Evolutionary conservation across 202 grass and related monocot species (phyloP).

Genomic region (Hordeum pubiflorum): DNA sequence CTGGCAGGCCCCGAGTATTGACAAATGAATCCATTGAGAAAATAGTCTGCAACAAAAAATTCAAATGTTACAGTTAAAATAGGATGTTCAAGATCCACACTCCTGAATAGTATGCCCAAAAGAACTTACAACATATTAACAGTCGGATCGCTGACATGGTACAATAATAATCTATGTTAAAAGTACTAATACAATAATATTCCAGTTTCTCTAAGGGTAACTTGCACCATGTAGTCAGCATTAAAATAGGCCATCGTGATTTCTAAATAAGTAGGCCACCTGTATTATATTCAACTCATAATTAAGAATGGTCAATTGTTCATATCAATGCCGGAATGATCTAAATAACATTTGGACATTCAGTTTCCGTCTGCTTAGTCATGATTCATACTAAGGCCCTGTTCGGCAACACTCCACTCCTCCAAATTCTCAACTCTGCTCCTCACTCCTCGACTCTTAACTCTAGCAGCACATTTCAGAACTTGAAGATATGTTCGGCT

Average conservation of each 20-base stretch:
- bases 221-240: background rate
- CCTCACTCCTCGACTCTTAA: too few relatives aligned
- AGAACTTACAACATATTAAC: background rate
- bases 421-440: too few relatives aligned
- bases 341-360: background rate
- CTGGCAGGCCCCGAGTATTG: constrained; percentile 61
- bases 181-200: background rate
- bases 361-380: background rate
- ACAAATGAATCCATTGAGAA: constrained; percentile 85
- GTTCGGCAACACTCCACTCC: too few relatives aligned
- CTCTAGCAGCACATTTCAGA: too few relatives aligned
- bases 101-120: background rate
- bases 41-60: constrained; percentile 54
- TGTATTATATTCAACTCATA: background rate
- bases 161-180: background rate
- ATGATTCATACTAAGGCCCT: background rate
- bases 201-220: background rate
- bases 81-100: background rate
- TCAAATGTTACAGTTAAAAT: constrained; percentile 17
- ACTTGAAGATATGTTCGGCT: too few relatives aligned
- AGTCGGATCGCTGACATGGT: background rate
- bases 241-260: background rate
- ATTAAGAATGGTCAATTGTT: background rate
- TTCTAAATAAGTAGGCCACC: background rate
- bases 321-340: background rate